Evolutionary conservation across 2,329 filamentous ascomycete species (phyloP).

Genomic region (Phyllosticta paracitricarpa): DNA sequence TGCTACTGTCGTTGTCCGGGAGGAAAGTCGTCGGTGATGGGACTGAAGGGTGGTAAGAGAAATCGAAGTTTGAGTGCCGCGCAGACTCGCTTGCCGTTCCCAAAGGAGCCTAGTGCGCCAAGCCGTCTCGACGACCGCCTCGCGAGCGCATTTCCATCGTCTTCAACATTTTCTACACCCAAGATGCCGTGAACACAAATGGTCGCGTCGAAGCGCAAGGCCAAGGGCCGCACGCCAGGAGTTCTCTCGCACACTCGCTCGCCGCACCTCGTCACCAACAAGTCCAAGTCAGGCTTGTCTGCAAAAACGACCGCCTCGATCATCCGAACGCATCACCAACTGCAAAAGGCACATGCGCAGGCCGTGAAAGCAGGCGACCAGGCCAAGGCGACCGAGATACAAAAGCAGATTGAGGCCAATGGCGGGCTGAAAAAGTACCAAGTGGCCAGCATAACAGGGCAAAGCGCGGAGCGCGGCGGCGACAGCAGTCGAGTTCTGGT

Average conservation of each 20-base stretch:
- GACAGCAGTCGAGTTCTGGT: constrained; percentile 52
- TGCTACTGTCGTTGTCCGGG: constrained; percentile 25
- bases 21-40: constrained; percentile 17
- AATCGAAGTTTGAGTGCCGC: constrained; percentile 6
- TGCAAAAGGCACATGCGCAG: constrained; percentile 46
- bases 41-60: constrained; percentile 9
- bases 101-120: background rate
- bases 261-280: constrained; percentile 19
- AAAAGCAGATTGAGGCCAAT: constrained; percentile 42
- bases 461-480: constrained; percentile 51
- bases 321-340: constrained; percentile 50
- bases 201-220: constrained; percentile 8
- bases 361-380: constrained; percentile 37
- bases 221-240: constrained; percentile 15
- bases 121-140: background rate
- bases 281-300: constrained; percentile 36
- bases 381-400: constrained; percentile 32
- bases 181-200: constrained; percentile 5
- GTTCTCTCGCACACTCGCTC: constrained; percentile 25
- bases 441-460: constrained; percentile 51
- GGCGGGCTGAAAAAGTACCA: constrained; percentile 53
- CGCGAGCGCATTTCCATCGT: background rate
- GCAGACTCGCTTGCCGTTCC: constrained; percentile 3
- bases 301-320: constrained; percentile 48
- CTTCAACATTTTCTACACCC: background rate